phyloP scores from a whole-genome alignment of 2,329 filamentous ascomycete species.

The Aspergillus fijiensis region DNA sequence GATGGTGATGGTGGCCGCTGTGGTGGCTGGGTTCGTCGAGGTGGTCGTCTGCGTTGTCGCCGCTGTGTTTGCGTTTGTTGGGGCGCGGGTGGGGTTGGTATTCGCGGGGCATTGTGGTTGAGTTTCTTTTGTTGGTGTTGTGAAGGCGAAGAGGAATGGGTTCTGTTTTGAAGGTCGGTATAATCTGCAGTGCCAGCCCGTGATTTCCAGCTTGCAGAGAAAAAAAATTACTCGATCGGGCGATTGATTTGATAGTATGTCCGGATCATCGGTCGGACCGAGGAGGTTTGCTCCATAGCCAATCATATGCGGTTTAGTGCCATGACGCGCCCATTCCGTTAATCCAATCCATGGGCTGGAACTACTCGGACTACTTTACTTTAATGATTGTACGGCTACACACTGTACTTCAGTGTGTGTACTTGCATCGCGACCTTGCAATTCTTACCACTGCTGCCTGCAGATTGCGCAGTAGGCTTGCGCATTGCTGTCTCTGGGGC shows the following conservation, averaged over 20 bases:
- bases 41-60: slow-evolving; percentile 26
- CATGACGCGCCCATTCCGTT: slow-evolving; percentile 11
- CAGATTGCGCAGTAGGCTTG: not conserved
- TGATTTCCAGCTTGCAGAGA: not conserved
- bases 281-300: slow-evolving; percentile 25
- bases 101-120: slow-evolving; percentile 18
- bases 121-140: not conserved
- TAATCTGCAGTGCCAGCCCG: not conserved
- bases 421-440: not conserved
- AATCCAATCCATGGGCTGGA: not conserved
- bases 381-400: not conserved
- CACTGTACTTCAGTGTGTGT: too few relatives aligned
- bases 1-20: not conserved
- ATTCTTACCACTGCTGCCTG: not conserved
- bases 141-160: too few relatives aligned
- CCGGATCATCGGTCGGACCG: slow-evolving; percentile 34
- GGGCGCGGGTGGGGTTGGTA: slow-evolving; percentile 17
- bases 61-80: slow-evolving; percentile 31
- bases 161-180: not conserved
- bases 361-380: not conserved
- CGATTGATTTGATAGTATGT: slow-evolving; percentile 19
- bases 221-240: not conserved
- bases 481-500: not conserved
- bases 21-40: slow-evolving; percentile 15
- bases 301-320: slow-evolving; percentile 23